A percentile compares a stretch with the other conserved stretches of the same genome.
These are phyloP conservation scores for Trichoderma orchidacearum DNA, from an alignment of 495 filamentous ascomycete species.

Conservation along the genomic window DNA sequence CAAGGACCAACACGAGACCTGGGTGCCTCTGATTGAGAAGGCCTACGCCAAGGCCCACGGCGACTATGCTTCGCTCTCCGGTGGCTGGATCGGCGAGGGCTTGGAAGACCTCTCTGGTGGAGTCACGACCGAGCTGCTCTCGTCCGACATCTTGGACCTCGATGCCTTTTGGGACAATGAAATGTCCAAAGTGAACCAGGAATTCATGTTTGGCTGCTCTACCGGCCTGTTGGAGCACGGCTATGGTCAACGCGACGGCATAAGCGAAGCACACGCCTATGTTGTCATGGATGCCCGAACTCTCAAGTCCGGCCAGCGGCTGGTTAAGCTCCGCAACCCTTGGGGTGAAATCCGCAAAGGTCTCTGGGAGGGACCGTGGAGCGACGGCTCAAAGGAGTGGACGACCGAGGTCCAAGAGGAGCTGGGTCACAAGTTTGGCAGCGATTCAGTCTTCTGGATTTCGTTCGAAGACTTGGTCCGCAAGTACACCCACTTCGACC, in stretches of 20 bases:
- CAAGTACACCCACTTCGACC: conserved; percentile 74
- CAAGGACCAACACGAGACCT: conserved; percentile 80
- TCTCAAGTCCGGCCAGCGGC: conserved; percentile 29
- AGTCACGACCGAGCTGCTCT: conserved; percentile 72
- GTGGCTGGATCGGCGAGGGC: conserved; percentile 79
- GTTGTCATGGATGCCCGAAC: conserved; percentile 69
- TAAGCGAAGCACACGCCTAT: conserved; percentile 75
- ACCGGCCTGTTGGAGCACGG: conserved; percentile 54
- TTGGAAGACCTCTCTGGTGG: conserved; percentile 91
- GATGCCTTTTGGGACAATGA: conserved; percentile 86
- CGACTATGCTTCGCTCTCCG: conserved; percentile 64
- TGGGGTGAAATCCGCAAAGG: conserved; percentile 60
- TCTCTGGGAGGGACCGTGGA: conserved; percentile 79
- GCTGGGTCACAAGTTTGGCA: conserved; percentile 76
- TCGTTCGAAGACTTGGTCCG: conserved; percentile 70
- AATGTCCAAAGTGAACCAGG: conserved; percentile 70
- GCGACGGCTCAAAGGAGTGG: conserved; percentile 90
- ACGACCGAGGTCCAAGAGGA: conserved; percentile 73
- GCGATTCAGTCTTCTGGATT: conserved; percentile 69
- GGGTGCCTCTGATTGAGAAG: conserved; percentile 87
- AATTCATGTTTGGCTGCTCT: conserved; percentile 80
- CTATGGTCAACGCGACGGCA: conserved; percentile 56
- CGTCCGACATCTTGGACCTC: conserved; percentile 78
- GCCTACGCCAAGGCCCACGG: conserved; percentile 94
- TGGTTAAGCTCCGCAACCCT: conserved; percentile 52